Conservation (phyloP, 352 stramenopile genomes). For the Phytophthora vignae region DNA sequence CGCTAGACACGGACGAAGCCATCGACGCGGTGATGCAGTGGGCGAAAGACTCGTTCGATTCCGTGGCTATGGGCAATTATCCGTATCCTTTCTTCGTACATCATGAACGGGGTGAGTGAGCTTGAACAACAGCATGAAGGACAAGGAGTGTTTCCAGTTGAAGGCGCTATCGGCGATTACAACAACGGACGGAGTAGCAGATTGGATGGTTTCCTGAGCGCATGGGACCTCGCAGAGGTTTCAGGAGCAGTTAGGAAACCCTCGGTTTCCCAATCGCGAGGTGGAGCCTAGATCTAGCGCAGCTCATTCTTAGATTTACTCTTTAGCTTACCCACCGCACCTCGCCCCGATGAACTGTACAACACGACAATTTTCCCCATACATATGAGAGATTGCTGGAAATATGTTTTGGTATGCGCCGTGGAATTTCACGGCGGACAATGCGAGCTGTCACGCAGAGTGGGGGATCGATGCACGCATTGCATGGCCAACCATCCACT, state of each 20-base stretch:
- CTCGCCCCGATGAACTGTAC: too few species aligned
- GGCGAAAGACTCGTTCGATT: conserved; percentile 65
- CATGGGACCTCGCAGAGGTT: too few species aligned
- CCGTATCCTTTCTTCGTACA: conserved; percentile 91
- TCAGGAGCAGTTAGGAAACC: too few species aligned
- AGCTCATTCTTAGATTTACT: too few species aligned
- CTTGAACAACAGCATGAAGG: conserved; percentile 50
- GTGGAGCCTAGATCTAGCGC: too few species aligned
- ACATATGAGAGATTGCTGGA: too few species aligned
- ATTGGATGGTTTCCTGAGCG: too few species aligned
- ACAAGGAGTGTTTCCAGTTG: conserved; percentile 39
- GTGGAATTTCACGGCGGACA: conserved; percentile 47
- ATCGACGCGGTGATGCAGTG: conserved; percentile 46
- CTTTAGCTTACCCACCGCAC: too few species aligned
- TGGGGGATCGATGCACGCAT: conserved; percentile 53
- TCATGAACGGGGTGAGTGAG: conserved; percentile 62
- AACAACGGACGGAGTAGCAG: too few species aligned
- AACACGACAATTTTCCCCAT: too few species aligned
- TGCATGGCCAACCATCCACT: conserved; percentile 52
- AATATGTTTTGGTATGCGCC: conserved; percentile 67
- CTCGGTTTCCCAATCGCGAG: too few species aligned
- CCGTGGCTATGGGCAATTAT: conserved; percentile 91
- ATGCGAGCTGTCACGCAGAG: conserved; percentile 44
- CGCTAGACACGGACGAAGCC: conserved; percentile 33
- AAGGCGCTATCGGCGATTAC: conserved; percentile 14